Evolutionary conservation across 352 stramenopile species (phyloP), one percentile per base, ranked within the genome.

Genomic region (Phytophthora syringae): DNA sequence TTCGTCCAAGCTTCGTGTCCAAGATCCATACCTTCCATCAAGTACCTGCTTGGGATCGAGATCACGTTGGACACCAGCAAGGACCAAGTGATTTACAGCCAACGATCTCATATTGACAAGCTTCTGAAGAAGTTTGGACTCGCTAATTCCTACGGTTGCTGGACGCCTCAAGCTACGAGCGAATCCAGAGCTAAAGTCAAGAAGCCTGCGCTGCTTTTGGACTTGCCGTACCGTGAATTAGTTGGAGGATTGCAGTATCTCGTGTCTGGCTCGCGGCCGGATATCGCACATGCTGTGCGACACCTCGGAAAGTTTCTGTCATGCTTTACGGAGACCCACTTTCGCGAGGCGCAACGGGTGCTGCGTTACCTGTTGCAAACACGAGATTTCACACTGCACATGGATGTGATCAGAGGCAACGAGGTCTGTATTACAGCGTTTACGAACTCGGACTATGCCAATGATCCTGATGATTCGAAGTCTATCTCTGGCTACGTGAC

Each of bases 371-470:
- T 69, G 3, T 21, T 13, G 40, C 18, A 40, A 7, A 65, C 54
- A 21, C 39, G 51, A 11, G 32, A 57, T 13, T 39, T 58, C 28
- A 48, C 9, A 4, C n/a, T 66, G 1, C 48, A 57, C 27, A 60
- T 57, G 39, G 48, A 70, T 13, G 25, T 61, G 0, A n/a, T 39
- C 2, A 15, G 5, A 5, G 18, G 34, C 4, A 5, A 47, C 10
- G 3, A 40, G 3, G 44, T 60, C 5, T 25, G 45, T 3, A 30
- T 72, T 4, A 37, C 16, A 0, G 16, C 52, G 0, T 73, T 45
- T 18, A 73, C 65, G 2, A 52, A 78, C 16, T 49, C 43, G 7
- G 64, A 77, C 24, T 75, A 73, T 24, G 56, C 64, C 0, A 80
- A 80, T 18, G 67, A 75, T 12, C 16, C 16, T 0, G 49, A 54